Conservation (phyloP, 257 asterid species). For the Solanum appendiculatum region DNA sequence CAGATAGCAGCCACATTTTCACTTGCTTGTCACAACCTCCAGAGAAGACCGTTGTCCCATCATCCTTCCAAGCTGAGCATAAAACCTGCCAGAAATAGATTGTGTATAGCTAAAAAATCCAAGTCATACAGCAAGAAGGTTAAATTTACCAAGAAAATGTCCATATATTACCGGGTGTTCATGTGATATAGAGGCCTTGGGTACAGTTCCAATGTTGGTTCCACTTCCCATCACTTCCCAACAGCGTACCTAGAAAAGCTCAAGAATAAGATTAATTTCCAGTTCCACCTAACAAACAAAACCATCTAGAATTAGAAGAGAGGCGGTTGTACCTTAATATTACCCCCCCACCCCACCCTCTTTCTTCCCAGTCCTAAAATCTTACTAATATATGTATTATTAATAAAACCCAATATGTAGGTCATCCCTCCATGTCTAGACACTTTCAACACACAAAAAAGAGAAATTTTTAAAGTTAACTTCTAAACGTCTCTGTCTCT, state of each 20-base stretch:
- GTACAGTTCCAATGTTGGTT: constrained; percentile 41
- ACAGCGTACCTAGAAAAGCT: constrained; percentile 65
- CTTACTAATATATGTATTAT: neutral
- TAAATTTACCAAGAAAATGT: neutral
- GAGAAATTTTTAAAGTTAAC: neutral
- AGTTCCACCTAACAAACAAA: neutral
- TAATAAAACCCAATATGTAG: neutral
- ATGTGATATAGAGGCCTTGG: constrained; percentile 75
- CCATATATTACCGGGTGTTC: constrained; percentile 63
- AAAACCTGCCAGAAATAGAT: constrained; percentile 48
- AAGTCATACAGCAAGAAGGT: neutral
- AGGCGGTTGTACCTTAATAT: neutral
- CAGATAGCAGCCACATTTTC: constrained; percentile 90
- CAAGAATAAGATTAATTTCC: neutral
- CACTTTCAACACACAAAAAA: neutral
- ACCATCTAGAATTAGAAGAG: too few relatives aligned
- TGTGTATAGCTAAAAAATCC: neutral
- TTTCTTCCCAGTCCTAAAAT: neutral
- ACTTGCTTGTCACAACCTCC: constrained; percentile 99
- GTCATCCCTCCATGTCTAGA: too few relatives aligned
- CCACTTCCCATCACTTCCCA: constrained; percentile 82
- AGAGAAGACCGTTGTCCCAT: constrained; percentile 86
- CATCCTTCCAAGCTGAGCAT: constrained; percentile 96
- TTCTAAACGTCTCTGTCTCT: neutral
- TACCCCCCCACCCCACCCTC: too few relatives aligned